Conservation (phyloP, 805 yeast species). For the Ogataea parapolymorpha region DNA sequence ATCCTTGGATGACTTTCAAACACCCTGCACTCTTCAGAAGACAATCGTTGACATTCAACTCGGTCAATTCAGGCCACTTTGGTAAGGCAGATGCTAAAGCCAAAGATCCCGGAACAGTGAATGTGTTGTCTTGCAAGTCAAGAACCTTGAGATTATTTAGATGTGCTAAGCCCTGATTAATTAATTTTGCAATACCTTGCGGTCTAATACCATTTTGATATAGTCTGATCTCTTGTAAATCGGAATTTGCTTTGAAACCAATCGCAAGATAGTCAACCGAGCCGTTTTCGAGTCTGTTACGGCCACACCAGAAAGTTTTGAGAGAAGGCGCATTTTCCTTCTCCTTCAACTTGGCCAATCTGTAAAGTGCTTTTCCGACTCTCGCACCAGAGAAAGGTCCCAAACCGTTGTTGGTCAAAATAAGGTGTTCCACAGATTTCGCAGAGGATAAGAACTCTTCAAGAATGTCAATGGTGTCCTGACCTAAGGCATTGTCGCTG, state of each 20-base stretch:
- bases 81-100: constrained; percentile 60
- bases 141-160: constrained; percentile 61
- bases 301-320: constrained; percentile 90
- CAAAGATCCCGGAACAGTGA: constrained; percentile 65
- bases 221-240: constrained; percentile 60
- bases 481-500: constrained; percentile 95
- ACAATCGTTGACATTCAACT: constrained; percentile 87
- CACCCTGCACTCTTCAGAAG: constrained; percentile 80
- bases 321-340: constrained; percentile 42
- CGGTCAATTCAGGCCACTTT: constrained; percentile 65
- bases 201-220: constrained; percentile 98
- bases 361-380: constrained; percentile 81
- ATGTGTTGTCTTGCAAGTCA: constrained; percentile 94
- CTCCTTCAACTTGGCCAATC: constrained; percentile 58
- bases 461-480: constrained; percentile 88
- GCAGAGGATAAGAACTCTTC: constrained; percentile 76
- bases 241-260: constrained; percentile 75
- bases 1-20: constrained; percentile 46
- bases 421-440: constrained; percentile 76
- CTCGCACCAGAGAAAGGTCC: constrained; percentile 98
- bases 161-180: constrained; percentile 65
- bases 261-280: constrained; percentile 81
- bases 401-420: constrained; percentile 92
- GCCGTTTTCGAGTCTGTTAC: constrained; percentile 96
- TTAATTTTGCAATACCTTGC: constrained; percentile 74